Base-by-base conservation (phyloP, 352 stramenopile species). In the Phytophthora uliginosa region DNA sequence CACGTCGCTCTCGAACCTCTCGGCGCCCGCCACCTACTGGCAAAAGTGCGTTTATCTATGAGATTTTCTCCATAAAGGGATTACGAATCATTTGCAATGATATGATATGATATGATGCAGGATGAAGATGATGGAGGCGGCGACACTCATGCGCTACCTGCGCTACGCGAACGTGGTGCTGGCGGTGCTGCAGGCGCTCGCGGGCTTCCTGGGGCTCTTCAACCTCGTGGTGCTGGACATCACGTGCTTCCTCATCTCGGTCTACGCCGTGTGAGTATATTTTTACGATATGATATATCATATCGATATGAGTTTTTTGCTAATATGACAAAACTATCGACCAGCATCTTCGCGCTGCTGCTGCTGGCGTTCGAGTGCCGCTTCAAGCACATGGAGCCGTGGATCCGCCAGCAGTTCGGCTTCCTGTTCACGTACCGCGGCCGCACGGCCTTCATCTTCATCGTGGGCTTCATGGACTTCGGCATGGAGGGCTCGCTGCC, bases 371-470 rank as follows among this genome's bases (percentile, higher is more conserved):
- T 96, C 69, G 90, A 96, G 78, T 96, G 90, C 74, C 88, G 90
- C 70, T 93, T 96, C 68, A 79, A 84, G 77, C 94, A 91, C 57
- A 96, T 96, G 90, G 90, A 96, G 66, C 86, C 90, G 22, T 86
- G 81, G 76, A 95, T 96, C 69, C 86, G 90, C 57, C 76, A 91
- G 59, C 86, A 94, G 67, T 96, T 96, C 68, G 90, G 90, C 56
- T 96, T 96, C 64, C 78, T 96, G 55, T 96, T 96, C 74, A 95
- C 90, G n/a, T 96, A 94, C 66, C 84, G 88, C 54, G 90, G 90
- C 13, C 85, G 90, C 54, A 93, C 90, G 15, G 81, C 85, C 50
- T 96, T 96, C 64, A 90, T 96, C 66, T 95, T 95, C 67, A 82
- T 91, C 24, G 87, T 96, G 48, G 90, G 90, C 56, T 96, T 95